A percentile compares a stretch with the other conserved stretches of the same genome.
phyloP scores from a whole-genome alignment of 768 basidiomycete species.

The Chiua virens region DNA sequence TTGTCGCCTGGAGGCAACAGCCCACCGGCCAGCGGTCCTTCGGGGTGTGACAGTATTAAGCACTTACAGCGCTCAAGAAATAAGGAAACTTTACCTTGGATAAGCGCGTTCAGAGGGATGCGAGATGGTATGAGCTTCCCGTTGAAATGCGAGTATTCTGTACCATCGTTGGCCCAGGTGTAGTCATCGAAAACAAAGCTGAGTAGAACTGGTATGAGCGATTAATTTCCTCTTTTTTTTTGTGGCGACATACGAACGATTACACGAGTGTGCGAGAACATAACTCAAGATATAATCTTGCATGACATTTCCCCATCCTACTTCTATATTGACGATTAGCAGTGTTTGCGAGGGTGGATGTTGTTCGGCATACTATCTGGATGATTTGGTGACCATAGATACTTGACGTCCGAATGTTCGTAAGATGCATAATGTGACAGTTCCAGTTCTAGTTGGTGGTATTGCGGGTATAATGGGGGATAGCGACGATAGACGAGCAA shows the following conservation, averaged over 20 bases:
- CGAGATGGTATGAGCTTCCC: constrained; percentile 36
- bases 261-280: constrained; percentile 33
- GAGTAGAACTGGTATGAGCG: background rate
- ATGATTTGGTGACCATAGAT: constrained; percentile 49
- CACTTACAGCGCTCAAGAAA: background rate
- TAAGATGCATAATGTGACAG: constrained; percentile 41
- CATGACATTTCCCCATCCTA: constrained; percentile 40
- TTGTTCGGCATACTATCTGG: constrained; percentile 14
- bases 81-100: constrained; percentile 28
- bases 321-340: constrained; percentile 19
- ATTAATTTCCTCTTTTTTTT: background rate
- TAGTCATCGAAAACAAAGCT: constrained; percentile 45
- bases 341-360: background rate
- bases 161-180: constrained; percentile 36
- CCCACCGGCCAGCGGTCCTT: constrained; percentile 42
- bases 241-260: constrained; percentile 32
- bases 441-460: constrained; percentile 35
- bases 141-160: constrained; percentile 35
- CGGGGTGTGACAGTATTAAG: background rate
- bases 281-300: constrained; percentile 37
- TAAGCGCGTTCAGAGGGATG: constrained; percentile 37
- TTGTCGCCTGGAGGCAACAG: constrained; percentile 29
- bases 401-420: constrained; percentile 36
- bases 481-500: constrained; percentile 17
- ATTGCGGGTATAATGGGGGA: constrained; percentile 43